Conservation (phyloP, 192 early-diverging fungal genomes). For the Backusella macrospora region DNA sequence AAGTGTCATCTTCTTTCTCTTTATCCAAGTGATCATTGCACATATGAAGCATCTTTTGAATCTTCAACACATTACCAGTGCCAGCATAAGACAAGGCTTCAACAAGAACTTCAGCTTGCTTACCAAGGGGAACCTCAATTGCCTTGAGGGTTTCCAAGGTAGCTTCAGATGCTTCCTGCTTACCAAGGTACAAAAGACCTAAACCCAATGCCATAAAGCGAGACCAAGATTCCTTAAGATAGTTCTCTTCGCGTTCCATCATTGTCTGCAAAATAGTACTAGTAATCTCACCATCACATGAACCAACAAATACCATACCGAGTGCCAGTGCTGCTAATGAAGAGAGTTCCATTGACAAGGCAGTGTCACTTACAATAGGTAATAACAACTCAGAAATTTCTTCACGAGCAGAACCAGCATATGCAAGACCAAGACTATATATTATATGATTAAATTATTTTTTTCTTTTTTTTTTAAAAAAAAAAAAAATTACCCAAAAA, state of each 20-base stretch:
- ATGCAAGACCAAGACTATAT: conserved; percentile 87
- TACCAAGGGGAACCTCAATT: conserved; percentile 91
- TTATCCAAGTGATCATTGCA: conserved; percentile 97
- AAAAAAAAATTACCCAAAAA: conserved; percentile 62
- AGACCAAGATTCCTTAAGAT: conserved; percentile 86
- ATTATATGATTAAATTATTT: conserved; percentile 3
- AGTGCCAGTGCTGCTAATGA: conserved; percentile 88
- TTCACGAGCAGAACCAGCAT: conserved; percentile 87
- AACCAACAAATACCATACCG: conserved; percentile 92
- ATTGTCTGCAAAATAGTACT: conserved; percentile 90
- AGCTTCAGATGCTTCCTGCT: conserved; percentile 88
- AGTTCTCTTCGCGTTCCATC: conserved; percentile 89
- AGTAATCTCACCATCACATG: conserved; percentile 88
- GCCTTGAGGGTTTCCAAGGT: conserved; percentile 94
- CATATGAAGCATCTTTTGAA: conserved; percentile 94
- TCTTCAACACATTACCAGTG: conserved; percentile 95
- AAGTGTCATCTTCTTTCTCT: conserved; percentile 75
- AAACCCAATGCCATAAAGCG: conserved; percentile 95
- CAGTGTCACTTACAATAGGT: conserved; percentile 80
- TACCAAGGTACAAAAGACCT: conserved; percentile 83
- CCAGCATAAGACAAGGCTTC: conserved; percentile 91
- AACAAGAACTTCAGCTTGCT: conserved; percentile 85
- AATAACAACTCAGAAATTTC: conserved; percentile 83
- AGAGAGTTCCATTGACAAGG: conserved; percentile 84
- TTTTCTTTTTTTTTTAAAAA: background rate